Conservation (phyloP, 345 rosid genomes). For the Salix arbutifolia region DNA sequence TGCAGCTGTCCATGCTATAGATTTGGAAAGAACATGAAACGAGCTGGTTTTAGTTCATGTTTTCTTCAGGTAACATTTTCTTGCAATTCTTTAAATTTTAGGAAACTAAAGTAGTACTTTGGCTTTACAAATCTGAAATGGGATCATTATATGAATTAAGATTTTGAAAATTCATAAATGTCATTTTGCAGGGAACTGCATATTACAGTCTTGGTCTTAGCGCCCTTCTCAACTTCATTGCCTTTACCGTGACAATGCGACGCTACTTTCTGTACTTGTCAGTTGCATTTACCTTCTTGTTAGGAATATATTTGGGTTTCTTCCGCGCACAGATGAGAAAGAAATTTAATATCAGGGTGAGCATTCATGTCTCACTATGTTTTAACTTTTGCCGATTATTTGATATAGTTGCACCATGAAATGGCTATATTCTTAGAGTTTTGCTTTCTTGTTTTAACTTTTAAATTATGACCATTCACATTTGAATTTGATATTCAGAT, state of each 20-base stretch:
- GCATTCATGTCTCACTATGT: constrained; percentile 11
- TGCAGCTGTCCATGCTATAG: constrained; percentile 91
- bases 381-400: too few relatives aligned
- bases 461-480: too few relatives aligned
- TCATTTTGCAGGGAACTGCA: constrained; percentile 53
- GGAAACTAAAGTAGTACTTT: too few relatives aligned
- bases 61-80: constrained; percentile 57
- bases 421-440: too few relatives aligned
- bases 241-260: constrained; percentile 52
- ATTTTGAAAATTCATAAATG: too few relatives aligned
- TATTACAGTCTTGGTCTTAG: constrained; percentile 49
- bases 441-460: too few relatives aligned
- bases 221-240: constrained; percentile 43
- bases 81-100: background rate
- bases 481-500: too few relatives aligned
- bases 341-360: constrained; percentile 82
- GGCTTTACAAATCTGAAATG: too few relatives aligned
- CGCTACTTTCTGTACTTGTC: constrained; percentile 67
- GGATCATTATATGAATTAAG: too few relatives aligned
- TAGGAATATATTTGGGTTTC: constrained; percentile 63
- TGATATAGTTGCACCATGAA: too few relatives aligned
- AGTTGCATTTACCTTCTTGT: constrained; percentile 42
- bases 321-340: constrained; percentile 59
- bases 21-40: constrained; percentile 86
- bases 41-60: constrained; percentile 78